Percentiles rank a stretch among this genome's conserved stretches.
Conservation (phyloP, 768 basidiomycete genomes). For the Macrolepiota fuliginosa region DNA sequence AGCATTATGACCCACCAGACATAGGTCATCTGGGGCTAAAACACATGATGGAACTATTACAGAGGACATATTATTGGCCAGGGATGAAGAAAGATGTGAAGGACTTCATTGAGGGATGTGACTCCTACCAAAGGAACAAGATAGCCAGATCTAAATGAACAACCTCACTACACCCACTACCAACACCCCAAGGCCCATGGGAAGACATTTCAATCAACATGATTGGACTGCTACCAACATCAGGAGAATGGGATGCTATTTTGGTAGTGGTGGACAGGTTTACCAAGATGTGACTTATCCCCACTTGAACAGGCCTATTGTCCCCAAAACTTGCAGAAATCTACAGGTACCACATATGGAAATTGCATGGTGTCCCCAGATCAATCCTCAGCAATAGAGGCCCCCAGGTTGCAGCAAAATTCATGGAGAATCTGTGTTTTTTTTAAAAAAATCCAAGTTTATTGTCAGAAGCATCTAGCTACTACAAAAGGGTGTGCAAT, state of each 20-base stretch:
- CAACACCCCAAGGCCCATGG: neutral
- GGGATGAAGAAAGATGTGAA: too few species aligned
- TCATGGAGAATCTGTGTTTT: too few species aligned
- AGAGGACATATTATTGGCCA: too few species aligned
- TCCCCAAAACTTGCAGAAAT: neutral
- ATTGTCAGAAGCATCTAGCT: too few species aligned
- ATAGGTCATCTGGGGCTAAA: too few species aligned
- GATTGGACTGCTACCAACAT: too few species aligned
- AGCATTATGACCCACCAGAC: neutral
- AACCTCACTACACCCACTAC: neutral
- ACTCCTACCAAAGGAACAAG: neutral
- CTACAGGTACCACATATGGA: neutral
- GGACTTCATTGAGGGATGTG: neutral
- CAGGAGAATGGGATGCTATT: neutral
- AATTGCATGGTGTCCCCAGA: neutral
- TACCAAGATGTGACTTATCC: neutral
- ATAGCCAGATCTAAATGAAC: neutral
- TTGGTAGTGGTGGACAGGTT: neutral
- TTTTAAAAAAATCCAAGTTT: too few species aligned
- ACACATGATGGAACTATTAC: neutral
- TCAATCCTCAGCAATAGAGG: neutral
- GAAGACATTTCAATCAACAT: too few species aligned
- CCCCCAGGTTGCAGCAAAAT: too few species aligned
- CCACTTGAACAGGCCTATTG: neutral
- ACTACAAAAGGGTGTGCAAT: too few species aligned